Conservation (phyloP, 2,329 filamentous ascomycete species). For the Knufia petricola region DNA sequence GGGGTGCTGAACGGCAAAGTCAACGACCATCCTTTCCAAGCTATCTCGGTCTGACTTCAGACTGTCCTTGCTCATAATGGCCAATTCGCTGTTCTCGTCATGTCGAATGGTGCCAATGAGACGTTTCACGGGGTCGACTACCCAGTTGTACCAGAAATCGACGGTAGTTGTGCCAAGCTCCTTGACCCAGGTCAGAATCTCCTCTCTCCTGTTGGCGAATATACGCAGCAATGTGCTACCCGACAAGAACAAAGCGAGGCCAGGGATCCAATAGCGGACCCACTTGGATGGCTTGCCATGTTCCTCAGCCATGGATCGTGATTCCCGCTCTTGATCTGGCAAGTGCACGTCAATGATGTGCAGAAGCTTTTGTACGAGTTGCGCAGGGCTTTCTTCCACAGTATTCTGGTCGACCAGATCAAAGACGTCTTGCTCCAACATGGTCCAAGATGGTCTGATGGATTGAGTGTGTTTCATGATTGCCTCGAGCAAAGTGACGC, state of each 20-base stretch:
- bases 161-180: slow-evolving; percentile 68
- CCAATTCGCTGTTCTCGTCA: slow-evolving; percentile 84
- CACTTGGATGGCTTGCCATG: slow-evolving; percentile 68
- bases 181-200: slow-evolving; percentile 69
- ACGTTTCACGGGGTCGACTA: slow-evolving; percentile 73
- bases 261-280: slow-evolving; percentile 82
- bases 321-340: slow-evolving; percentile 53
- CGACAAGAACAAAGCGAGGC: slow-evolving; percentile 61
- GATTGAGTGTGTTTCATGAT: slow-evolving; percentile 63
- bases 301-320: slow-evolving; percentile 46
- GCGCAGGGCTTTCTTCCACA: slow-evolving; percentile 18
- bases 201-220: slow-evolving; percentile 61
- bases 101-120: slow-evolving; percentile 88
- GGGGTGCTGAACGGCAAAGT: slow-evolving; percentile 81
- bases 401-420: slow-evolving; percentile 49
- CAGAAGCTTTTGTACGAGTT: slow-evolving; percentile 29
- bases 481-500: slow-evolving; percentile 75
- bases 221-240: slow-evolving; percentile 80
- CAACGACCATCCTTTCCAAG: slow-evolving; percentile 93
- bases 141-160: slow-evolving; percentile 96
- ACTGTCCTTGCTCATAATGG: slow-evolving; percentile 90
- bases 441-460: slow-evolving; percentile 45
- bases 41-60: slow-evolving; percentile 83
- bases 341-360: slow-evolving; percentile 60
- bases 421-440: slow-evolving; percentile 48